Evolutionary conservation across 2,329 filamentous ascomycete species (phyloP).

Genomic region (Colletotrichum aenigma): DNA sequence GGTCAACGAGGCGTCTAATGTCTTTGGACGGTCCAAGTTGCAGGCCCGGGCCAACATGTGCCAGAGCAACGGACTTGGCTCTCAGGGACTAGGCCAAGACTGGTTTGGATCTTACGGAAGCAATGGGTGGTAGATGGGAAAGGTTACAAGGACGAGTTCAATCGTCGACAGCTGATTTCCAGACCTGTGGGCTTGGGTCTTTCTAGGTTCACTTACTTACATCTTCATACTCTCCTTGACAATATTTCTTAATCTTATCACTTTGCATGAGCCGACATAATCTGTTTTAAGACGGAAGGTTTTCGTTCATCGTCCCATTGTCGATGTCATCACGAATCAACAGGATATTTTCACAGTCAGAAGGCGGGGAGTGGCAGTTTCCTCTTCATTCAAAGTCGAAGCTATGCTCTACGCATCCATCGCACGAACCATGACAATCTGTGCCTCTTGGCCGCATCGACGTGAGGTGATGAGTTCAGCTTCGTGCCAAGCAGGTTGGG

Average conservation of each 20-base stretch:
- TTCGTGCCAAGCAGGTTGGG: not conserved
- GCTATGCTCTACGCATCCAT: not conserved
- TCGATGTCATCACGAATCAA: not conserved
- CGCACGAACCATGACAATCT: not conserved
- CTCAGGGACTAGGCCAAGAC: not conserved
- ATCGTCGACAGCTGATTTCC: not conserved
- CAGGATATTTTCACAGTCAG: not conserved
- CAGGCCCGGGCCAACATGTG: not conserved
- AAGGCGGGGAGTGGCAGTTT: not conserved
- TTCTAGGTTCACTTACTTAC: not conserved
- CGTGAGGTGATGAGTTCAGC: not conserved
- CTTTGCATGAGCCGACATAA: too few relatives aligned
- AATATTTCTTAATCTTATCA: not conserved
- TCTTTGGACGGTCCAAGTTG: not conserved
- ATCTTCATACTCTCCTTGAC: not conserved
- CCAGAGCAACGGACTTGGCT: not conserved
- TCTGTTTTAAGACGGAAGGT: too few relatives aligned
- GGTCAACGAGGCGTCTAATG: not conserved
- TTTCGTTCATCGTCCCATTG: not conserved
- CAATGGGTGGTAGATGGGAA: not conserved
- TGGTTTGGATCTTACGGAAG: not conserved
- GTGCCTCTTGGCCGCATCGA: not conserved
- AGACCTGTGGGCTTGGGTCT: not conserved
- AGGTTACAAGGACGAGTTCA: not conserved
- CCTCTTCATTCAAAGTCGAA: not conserved